These are phyloP conservation scores for Puya raimondii DNA, from an alignment of 176 grass and related monocot genomes.

Conservation along the genomic window DNA sequence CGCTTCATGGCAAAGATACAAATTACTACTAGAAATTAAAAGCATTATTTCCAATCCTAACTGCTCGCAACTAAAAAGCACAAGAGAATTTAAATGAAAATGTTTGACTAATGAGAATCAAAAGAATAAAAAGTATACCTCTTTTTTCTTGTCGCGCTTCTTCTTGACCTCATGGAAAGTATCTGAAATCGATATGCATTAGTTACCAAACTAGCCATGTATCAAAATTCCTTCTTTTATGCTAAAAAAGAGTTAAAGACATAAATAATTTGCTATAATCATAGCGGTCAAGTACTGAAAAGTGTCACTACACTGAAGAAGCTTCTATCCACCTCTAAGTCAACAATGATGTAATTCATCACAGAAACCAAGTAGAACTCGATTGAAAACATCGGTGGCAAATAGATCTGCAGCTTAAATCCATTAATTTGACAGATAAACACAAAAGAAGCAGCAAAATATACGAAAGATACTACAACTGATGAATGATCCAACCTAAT, in stretches of 20 bases:
- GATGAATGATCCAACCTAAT: not conserved
- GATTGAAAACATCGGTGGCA: not conserved
- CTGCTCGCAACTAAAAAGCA: not conserved
- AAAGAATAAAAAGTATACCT: constrained; percentile 30
- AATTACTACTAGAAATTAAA: not conserved
- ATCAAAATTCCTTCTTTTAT: not conserved
- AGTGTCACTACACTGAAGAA: not conserved
- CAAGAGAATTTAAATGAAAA: not conserved
- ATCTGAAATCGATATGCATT: constrained; percentile 36
- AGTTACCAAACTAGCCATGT: not conserved
- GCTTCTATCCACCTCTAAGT: too few species aligned
- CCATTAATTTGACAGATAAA: not conserved
- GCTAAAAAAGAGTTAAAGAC: not conserved
- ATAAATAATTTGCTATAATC: not conserved
- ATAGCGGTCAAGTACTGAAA: not conserved
- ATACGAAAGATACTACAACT: not conserved
- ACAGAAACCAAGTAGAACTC: too few species aligned
- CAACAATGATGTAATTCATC: too few species aligned
- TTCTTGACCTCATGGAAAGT: constrained; percentile 78
- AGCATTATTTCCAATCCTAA: not conserved
- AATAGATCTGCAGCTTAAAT: not conserved
- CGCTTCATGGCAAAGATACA: not conserved
- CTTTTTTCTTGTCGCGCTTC: constrained; percentile 79
- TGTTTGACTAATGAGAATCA: too few species aligned
- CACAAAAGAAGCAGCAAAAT: not conserved